phyloP scores from a whole-genome alignment of 352 stramenopile genomes.

The Globisporangium radiosum region DNA sequence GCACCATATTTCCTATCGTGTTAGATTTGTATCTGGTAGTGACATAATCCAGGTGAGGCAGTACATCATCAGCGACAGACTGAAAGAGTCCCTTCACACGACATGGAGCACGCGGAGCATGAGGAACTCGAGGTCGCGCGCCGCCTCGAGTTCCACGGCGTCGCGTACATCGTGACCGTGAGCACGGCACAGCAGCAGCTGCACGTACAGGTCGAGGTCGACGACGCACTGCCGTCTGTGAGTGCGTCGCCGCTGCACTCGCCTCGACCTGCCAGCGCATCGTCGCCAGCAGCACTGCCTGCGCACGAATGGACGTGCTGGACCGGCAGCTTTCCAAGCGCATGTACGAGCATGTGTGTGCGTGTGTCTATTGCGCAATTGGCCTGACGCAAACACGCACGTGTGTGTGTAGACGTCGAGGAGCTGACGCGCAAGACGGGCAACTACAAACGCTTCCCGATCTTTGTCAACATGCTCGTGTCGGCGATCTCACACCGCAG shows the following conservation, averaged over 20 bases:
- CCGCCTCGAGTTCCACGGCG: conserved; percentile 62
- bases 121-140: conserved; percentile 57
- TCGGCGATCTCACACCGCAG: conserved; percentile 67
- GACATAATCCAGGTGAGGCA: no score
- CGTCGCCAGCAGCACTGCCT: background rate
- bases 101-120: background rate
- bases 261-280: background rate
- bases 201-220: conserved; percentile 60
- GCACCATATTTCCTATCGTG: no score
- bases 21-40: no score
- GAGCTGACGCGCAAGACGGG: conserved; percentile 91
- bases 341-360: conserved; percentile 17
- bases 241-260: background rate
- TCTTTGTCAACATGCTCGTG: conserved; percentile 92
- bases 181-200: conserved; percentile 52
- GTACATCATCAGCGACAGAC: background rate
- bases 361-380: background rate
- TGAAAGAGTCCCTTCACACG: no score
- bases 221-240: conserved; percentile 15
- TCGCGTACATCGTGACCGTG: conserved; percentile 68
- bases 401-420: conserved; percentile 58
- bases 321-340: conserved; percentile 52
- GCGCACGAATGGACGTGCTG: conserved; percentile 28
- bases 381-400: background rate
- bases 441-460: conserved; percentile 90